Evolutionary conservation across 441 rosid genomes (phyloP).

Genomic region (Lepidium campestre): DNA sequence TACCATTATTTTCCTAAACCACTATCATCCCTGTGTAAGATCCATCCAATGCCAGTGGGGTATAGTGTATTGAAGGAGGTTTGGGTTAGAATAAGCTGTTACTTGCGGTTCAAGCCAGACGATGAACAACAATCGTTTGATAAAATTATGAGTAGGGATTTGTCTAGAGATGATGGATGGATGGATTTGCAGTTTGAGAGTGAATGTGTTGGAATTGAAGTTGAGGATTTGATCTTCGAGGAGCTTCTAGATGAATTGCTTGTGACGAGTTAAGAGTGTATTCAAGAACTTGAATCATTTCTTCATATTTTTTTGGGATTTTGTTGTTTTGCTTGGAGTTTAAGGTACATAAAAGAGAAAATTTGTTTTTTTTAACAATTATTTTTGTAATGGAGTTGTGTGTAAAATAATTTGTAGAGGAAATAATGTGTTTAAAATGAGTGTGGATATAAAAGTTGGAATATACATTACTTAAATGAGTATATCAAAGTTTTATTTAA

Average conservation of each 20-base stretch:
- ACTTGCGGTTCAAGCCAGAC: slow-evolving; percentile 36
- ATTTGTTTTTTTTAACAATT: not conserved
- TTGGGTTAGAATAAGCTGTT: slow-evolving; percentile 59
- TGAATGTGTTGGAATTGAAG: slow-evolving; percentile 67
- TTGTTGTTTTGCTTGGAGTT: slow-evolving; percentile 12
- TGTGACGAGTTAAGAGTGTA: not conserved
- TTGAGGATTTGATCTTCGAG: slow-evolving; percentile 64
- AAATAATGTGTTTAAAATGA: not conserved
- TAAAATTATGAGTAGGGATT: slow-evolving; percentile 42
- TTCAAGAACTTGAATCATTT: not conserved
- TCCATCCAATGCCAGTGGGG: slow-evolving; percentile 59
- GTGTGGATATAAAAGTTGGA: not conserved
- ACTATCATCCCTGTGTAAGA: slow-evolving; percentile 42
- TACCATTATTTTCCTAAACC: slow-evolving; percentile 49
- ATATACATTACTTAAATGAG: too few relatives aligned
- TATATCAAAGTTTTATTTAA: too few relatives aligned
- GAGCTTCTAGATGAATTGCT: slow-evolving; percentile 64
- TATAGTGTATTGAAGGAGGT: slow-evolving; percentile 59
- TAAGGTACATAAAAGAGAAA: slow-evolving; percentile 20
- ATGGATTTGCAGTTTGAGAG: slow-evolving; percentile 73
- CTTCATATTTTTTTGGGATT: not conserved
- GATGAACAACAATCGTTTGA: slow-evolving; percentile 35
- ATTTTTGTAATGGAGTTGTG: not conserved
- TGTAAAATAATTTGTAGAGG: not conserved
- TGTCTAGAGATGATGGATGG: slow-evolving; percentile 58